Conservation (phyloP, 306 rosid species). For the Medicago lupulina region DNA sequence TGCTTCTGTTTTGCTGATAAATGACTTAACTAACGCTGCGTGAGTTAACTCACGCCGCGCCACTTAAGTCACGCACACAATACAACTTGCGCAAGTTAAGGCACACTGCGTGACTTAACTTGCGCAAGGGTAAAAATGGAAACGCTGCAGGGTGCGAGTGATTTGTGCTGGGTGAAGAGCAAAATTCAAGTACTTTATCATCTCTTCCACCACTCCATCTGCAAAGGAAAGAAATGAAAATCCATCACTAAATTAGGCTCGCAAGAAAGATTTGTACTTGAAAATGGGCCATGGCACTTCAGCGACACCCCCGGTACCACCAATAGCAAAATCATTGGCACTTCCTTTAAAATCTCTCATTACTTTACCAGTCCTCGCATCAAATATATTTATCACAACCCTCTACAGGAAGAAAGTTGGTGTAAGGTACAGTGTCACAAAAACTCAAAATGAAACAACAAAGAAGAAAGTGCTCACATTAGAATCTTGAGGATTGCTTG, state of each 20-base stretch:
- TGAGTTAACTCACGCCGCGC: too few species aligned
- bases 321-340: slow-evolving; percentile 83
- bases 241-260: not conserved
- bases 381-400: slow-evolving; percentile 86
- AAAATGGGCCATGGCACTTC: slow-evolving; percentile 94
- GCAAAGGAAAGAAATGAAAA: slow-evolving; percentile 34
- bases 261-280: slow-evolving; percentile 53
- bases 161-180: too few species aligned
- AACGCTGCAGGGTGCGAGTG: too few species aligned
- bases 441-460: not conserved
- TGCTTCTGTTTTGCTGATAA: too few species aligned
- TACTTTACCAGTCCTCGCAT: slow-evolving; percentile 85
- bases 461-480: slow-evolving; percentile 64
- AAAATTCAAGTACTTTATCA: slow-evolving; percentile 78
- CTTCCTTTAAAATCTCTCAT: slow-evolving; percentile 94
- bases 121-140: too few species aligned
- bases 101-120: too few species aligned
- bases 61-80: too few species aligned
- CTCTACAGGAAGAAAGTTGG: slow-evolving; percentile 51
- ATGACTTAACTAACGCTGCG: too few species aligned
- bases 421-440: slow-evolving; percentile 39
- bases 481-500: slow-evolving; percentile 87
- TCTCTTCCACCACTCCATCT: slow-evolving; percentile 91
- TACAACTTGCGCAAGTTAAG: too few species aligned
- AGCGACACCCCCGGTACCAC: slow-evolving; percentile 77